Evolutionary conservation across 2,329 filamentous ascomycete species (phyloP).

Genomic region (Phialocephala subalpina): DNA sequence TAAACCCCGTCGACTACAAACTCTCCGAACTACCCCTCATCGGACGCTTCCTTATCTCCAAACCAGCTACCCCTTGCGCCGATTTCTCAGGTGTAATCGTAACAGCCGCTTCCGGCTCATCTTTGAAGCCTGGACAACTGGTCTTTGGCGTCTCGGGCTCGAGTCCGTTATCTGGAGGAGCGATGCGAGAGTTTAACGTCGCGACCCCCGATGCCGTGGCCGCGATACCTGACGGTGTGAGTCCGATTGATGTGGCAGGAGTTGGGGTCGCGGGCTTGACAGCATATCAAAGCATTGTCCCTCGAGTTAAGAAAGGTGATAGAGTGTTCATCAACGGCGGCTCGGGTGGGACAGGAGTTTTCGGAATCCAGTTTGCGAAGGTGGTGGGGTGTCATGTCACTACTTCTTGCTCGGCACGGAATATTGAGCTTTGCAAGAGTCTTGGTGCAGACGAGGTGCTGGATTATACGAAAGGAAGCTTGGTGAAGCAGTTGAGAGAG

Average conservation of each 20-base stretch:
- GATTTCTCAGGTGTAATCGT: slow-evolving; percentile 34
- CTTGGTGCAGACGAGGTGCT: slow-evolving; percentile 58
- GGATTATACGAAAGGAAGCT: slow-evolving; percentile 32
- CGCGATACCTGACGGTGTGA: slow-evolving; percentile 30
- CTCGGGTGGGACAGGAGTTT: slow-evolving; percentile 67
- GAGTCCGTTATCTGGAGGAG: slow-evolving; percentile 23
- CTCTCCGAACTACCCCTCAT: slow-evolving; percentile 58
- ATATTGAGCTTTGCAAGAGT: slow-evolving; percentile 61
- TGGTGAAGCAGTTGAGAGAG: slow-evolving; percentile 26
- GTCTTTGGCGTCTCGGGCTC: slow-evolving; percentile 48
- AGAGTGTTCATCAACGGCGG: slow-evolving; percentile 72
- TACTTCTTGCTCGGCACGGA: slow-evolving; percentile 63
- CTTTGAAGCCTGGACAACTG: slow-evolving; percentile 27
- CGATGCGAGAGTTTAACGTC: slow-evolving; percentile 26
- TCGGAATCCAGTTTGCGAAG: slow-evolving; percentile 70
- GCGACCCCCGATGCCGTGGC: slow-evolving; percentile 1
- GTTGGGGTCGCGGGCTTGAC: slow-evolving; percentile 33
- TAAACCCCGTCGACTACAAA: slow-evolving; percentile 64
- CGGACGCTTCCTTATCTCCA: slow-evolving; percentile 47
- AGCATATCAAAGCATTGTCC: slow-evolving; percentile 47
- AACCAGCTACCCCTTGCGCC: slow-evolving; percentile 52
- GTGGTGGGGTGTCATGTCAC: slow-evolving; percentile 65
- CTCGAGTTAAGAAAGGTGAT: slow-evolving; percentile 55
- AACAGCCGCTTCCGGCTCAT: slow-evolving; percentile 22
- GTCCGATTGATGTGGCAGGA: slow-evolving; percentile 24